Base-by-base conservation (phyloP, 1,139 yeast species). In the Suhomyces anneliseae region DNA sequence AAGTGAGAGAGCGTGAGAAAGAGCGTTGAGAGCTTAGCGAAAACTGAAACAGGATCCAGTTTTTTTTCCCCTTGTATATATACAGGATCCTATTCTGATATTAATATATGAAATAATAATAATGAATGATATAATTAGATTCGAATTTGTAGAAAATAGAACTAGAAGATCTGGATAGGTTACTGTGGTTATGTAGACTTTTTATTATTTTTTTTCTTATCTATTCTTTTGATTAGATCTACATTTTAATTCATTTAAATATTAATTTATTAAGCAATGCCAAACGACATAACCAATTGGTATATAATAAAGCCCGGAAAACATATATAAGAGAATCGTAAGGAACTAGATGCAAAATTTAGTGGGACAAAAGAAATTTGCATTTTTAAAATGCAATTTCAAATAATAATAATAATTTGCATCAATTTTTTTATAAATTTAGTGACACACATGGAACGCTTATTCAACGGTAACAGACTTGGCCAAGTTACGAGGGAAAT, bases 401-500 rank as follows among this genome's bases (percentile, higher is more conserved):
- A 32, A 11, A 36, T 26, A 36, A 24, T 24, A n/a, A 34, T 12
- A 26, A 26, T 36, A 8, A 29, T 38, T 15, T 26, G 15, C 40
- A 27, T 19, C 24, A 19, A 19, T 19, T 19, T 19, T 19, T 19
- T 19, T 19, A 19, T 19, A 19, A 19, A 19, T 19, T 19, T 19
- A 19, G 24, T 19, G 24, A 19, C 24, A 19, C 24, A 19, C 43
- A 38, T 44, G 38, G 27, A 26, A 14, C 33, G 43, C 40, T 54
- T 78, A 87, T 74, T 86, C 98, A 54, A 95, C 99, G 45, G 99
- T 95, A 50, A 95, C 99, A 40, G 96, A 86, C 78, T 95, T 95
- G 55, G 99, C 99, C 74, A 95, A 81, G 75, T 95, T 95, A 74
- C 99, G 86, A 58, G 99, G 99, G 83, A 93, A 93, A 69, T 95